Conservation (phyloP, 805 yeast genomes). For the Ogataea philodendri region DNA sequence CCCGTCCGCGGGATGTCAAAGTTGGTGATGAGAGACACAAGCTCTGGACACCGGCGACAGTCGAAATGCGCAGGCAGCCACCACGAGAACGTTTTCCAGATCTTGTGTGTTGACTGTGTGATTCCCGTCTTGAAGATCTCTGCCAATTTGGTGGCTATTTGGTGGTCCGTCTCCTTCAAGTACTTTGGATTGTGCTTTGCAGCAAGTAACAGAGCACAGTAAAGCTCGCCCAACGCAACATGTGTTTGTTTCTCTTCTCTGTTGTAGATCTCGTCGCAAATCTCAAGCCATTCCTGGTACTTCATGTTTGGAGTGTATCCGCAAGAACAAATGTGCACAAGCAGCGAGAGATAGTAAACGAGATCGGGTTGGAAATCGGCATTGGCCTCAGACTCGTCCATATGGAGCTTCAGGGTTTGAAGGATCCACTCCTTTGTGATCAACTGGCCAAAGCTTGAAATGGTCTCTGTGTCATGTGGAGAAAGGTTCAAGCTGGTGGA, state of each 20-base stretch:
- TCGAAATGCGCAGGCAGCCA: constrained; percentile 70
- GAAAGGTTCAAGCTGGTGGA: constrained; percentile 33
- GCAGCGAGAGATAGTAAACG: constrained; percentile 52
- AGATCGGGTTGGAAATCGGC: constrained; percentile 65
- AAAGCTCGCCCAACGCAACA: constrained; percentile 68
- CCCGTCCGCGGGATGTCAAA: constrained; percentile 49
- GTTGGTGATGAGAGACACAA: constrained; percentile 44
- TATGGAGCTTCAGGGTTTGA: constrained; percentile 47
- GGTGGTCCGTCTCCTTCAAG: constrained; percentile 41
- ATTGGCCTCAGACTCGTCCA: constrained; percentile 66
- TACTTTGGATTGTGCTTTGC: constrained; percentile 38
- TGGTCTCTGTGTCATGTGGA: constrained; percentile 40
- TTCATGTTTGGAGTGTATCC: constrained; percentile 42
- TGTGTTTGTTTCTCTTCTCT: constrained; percentile 73
- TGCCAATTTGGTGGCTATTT: constrained; percentile 43
- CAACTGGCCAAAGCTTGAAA: constrained; percentile 42
- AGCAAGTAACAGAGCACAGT: constrained; percentile 59
- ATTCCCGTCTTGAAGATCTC: constrained; percentile 54
- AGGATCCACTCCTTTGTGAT: constrained; percentile 61
- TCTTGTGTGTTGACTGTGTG: constrained; percentile 66
- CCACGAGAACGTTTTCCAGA: constrained; percentile 78
- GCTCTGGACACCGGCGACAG: constrained; percentile 58
- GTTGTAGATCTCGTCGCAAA: constrained; percentile 51
- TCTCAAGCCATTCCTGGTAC: constrained; percentile 50
- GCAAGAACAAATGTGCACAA: constrained; percentile 49